Evolutionary conservation across 805 yeast species (phyloP).

Genomic region (Candida nitratophila): DNA sequence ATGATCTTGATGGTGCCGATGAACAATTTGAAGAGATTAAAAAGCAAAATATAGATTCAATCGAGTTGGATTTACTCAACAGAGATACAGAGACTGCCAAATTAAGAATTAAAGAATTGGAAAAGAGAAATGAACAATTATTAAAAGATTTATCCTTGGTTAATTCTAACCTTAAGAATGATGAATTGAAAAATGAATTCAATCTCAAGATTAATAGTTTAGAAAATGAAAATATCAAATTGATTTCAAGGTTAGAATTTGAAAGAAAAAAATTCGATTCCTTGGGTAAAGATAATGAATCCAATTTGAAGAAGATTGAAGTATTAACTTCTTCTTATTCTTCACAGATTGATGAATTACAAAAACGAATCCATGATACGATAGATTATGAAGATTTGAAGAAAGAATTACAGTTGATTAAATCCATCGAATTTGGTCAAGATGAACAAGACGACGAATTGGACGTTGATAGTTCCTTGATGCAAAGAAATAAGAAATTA

Average conservation of each 20-base stretch:
- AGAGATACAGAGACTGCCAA: constrained; percentile 72
- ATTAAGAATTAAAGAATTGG: constrained; percentile 60
- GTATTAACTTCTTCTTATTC: constrained; percentile 32
- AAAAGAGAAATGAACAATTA: constrained; percentile 69
- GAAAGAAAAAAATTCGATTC: constrained; percentile 27
- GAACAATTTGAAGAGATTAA: constrained; percentile 10
- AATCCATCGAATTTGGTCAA: constrained; percentile 68
- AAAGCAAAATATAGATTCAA: constrained; percentile 29
- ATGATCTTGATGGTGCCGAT: constrained; percentile 7
- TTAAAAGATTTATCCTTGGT: constrained; percentile 55
- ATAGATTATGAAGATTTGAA: constrained; percentile 78
- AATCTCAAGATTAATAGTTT: constrained; percentile 44
- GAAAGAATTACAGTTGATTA: constrained; percentile 63
- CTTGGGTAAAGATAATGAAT: constrained; percentile 17
- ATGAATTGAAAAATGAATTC: constrained; percentile 34
- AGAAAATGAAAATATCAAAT: constrained; percentile 62
- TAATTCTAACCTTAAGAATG: constrained; percentile 38
- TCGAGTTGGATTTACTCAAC: constrained; percentile 59
- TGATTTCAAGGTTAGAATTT: constrained; percentile 52
- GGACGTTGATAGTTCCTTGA: constrained; percentile 31
- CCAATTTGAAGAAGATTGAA: constrained; percentile 25
- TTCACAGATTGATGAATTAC: constrained; percentile 45
- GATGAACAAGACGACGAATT: constrained; percentile 24
- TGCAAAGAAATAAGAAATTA: constrained; percentile 65
- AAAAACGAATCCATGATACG: constrained; percentile 40